Evolutionary conservation across 2,329 filamentous ascomycete genomes (phyloP), one percentile per base, ranked within the genome.

Genomic region (Botrytis paeoniae): DNA sequence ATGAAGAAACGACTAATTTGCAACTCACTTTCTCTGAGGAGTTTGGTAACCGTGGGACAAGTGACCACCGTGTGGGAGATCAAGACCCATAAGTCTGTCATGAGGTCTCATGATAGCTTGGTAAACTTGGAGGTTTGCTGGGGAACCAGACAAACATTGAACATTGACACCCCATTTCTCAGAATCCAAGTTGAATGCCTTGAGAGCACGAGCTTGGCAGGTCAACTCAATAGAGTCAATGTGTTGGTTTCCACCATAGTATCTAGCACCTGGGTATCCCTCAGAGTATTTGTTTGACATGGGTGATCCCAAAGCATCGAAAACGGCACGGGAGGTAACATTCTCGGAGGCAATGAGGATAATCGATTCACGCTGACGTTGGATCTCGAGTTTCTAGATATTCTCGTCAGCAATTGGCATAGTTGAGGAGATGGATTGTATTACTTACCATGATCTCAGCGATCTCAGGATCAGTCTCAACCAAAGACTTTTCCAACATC

Each of bases 231-330:
- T 94, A 84, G 93, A 88, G 84, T 99, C 96, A 79, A 99, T 99
- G 89, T 96, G 94, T 88, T 99, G 93, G 87, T 99, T 99, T 82
- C 96, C 96, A 82, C 96, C 96, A 82, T 99, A 99, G 89, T 99
- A 99, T 85, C 96, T 92, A 80, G 96, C 96, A 83, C 96, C 96
- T 78, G 96, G 96, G 84, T 97, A 97, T 78, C 96, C 96, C 88
- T 99, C 96, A 29, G 94, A 98, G 89, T 99, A 99, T 88, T 99
- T 99, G 90, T 99, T 97, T 85, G 93, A 94, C 93, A 96, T 97
- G 83, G 93, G 92, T 74, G 91, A 95, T 81, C 96, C 96, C 78
- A 99, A 91, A 75, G 96, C 96, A 86, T 99, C 95, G 86, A 97
- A 97, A 81, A 99, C 96, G 80, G 96, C 95, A 80, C 95, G 94